These are phyloP conservation scores for Cyberlindnera suaveolens DNA, from an alignment of 805 yeast genomes.

Conservation along the genomic window DNA sequence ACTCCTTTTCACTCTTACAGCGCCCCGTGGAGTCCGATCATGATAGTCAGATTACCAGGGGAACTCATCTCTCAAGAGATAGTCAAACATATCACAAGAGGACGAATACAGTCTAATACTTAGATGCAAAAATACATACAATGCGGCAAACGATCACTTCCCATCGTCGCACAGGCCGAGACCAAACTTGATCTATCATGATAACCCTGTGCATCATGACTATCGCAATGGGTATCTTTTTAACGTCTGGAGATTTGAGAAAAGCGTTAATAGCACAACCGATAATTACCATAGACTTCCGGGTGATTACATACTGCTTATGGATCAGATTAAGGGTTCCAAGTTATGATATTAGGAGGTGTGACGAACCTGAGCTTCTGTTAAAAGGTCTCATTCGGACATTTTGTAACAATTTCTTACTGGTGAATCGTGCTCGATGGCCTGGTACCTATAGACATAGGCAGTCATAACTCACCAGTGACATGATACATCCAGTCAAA, in stretches of 20 bases:
- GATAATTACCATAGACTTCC: constrained; percentile 7
- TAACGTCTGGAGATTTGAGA: constrained; percentile 6
- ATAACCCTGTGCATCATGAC: constrained; percentile 17
- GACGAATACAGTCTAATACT: constrained; percentile 18
- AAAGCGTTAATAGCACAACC: constrained; percentile 5
- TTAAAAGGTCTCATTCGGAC: no score
- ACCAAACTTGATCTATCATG: constrained; percentile 13
- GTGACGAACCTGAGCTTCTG: no score
- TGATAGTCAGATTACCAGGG: constrained; percentile 20
- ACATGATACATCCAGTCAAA: no score
- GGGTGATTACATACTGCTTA: constrained; percentile 9
- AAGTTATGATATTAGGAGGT: no score
- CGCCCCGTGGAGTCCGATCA: background rate
- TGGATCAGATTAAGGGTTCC: background rate
- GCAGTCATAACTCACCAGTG: no score
- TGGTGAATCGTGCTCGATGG: no score
- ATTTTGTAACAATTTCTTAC: no score
- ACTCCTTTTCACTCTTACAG: background rate
- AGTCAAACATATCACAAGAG: constrained; percentile 9
- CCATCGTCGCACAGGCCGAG: constrained; percentile 4
- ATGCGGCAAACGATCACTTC: constrained; percentile 14
- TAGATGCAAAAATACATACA: constrained; percentile 15
- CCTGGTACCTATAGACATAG: no score
- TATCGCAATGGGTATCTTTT: constrained; percentile 7
- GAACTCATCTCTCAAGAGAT: constrained; percentile 17